Conservation (phyloP, 176 grass and related monocot species). For the Triticum monococcum region DNA sequence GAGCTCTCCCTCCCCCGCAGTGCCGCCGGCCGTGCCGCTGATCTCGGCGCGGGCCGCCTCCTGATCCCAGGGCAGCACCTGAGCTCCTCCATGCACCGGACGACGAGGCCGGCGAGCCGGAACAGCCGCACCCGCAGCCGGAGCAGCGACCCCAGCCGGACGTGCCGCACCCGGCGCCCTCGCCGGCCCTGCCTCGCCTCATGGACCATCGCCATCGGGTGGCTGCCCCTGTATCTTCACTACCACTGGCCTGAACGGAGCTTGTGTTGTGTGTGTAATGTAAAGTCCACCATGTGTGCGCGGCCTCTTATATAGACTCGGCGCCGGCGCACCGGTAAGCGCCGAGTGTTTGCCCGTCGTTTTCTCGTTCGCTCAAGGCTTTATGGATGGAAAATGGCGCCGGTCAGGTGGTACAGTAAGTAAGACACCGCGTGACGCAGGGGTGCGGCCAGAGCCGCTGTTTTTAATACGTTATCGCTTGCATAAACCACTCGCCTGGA, state of each 20-base stretch:
- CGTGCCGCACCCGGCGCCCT: conserved; percentile 34
- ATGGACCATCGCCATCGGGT: conserved; percentile 12
- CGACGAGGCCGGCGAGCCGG: conserved; percentile 16
- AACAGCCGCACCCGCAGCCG: conserved; percentile 49
- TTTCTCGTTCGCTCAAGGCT: neutral
- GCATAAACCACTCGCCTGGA: neutral
- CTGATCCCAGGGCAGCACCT: conserved; percentile 38
- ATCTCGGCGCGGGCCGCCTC: conserved; percentile 11
- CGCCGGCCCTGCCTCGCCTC: conserved; percentile 28
- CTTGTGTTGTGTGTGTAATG: neutral
- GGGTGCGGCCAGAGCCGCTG: conserved; percentile 23
- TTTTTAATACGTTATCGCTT: conserved; percentile 46
- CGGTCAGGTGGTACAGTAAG: neutral
- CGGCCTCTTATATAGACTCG: conserved; percentile 16
- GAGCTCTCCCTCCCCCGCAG: conserved; percentile 29
- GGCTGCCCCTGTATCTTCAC: neutral
- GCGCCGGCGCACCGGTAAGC: neutral
- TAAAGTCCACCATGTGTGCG: neutral
- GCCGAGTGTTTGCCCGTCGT: neutral
- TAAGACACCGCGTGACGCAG: conserved; percentile 19
- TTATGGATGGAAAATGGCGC: neutral
- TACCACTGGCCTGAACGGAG: neutral
- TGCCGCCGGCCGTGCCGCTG: neutral
- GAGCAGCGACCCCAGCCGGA: conserved; percentile 44
- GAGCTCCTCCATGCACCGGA: conserved; percentile 57